Evolutionary conservation across 2,329 filamentous ascomycete species (phyloP).

Genomic region (Aureobasidium sp.): DNA sequence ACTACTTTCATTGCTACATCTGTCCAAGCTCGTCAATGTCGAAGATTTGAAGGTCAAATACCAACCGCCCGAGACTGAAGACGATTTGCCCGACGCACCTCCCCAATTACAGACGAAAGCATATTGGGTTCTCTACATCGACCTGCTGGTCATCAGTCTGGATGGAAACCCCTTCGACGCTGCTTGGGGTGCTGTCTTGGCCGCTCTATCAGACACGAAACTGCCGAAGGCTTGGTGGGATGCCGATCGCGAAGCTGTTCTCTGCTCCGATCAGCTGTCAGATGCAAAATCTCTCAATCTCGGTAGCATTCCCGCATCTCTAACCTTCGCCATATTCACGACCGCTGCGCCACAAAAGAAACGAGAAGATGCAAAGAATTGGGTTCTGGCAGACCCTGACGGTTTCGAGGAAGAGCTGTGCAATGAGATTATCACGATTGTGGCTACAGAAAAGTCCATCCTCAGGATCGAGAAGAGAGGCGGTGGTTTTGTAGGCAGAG

Average conservation of each 20-base stretch:
- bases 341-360: slow-evolving; percentile 45
- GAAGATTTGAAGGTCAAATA: slow-evolving; percentile 63
- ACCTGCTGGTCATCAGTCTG: slow-evolving; percentile 87
- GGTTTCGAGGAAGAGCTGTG: slow-evolving; percentile 81
- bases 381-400: slow-evolving; percentile 84
- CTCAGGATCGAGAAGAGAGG: slow-evolving; percentile 76
- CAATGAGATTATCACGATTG: slow-evolving; percentile 72
- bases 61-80: slow-evolving; percentile 38
- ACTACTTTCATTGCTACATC: slow-evolving; percentile 68
- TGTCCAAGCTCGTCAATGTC: slow-evolving; percentile 57
- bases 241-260: slow-evolving; percentile 65
- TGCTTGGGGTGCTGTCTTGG: slow-evolving; percentile 76
- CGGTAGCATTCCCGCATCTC: slow-evolving; percentile 63
- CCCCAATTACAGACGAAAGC: slow-evolving; percentile 57
- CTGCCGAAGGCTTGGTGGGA: slow-evolving; percentile 80
- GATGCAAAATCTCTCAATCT: slow-evolving; percentile 53
- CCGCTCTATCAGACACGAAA: slow-evolving; percentile 69
- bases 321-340: slow-evolving; percentile 71
- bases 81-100: slow-evolving; percentile 36
- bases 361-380: slow-evolving; percentile 37
- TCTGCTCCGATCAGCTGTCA: slow-evolving; percentile 60
- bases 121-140: slow-evolving; percentile 93
- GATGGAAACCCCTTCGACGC: slow-evolving; percentile 90
- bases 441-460: slow-evolving; percentile 59
- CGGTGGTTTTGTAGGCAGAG: slow-evolving; percentile 60